Percentiles rank a stretch among this genome's conserved stretches.
These are phyloP conservation scores for Athelia psychrophila DNA, from an alignment of 1,284 basidiomycete species.

Conservation along the genomic window DNA sequence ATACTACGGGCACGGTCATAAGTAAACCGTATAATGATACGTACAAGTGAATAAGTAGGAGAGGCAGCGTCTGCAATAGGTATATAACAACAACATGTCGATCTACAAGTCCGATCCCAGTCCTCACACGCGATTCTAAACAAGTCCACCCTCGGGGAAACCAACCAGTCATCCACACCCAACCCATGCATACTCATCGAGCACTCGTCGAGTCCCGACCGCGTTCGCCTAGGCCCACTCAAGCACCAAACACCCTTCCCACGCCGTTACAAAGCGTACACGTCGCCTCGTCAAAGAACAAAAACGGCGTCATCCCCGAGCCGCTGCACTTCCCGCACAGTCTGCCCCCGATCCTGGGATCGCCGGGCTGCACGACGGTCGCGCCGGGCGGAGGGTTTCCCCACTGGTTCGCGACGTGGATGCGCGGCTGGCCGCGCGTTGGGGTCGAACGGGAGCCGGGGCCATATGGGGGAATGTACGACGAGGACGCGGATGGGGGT, in stretches of 20 bases:
- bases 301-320: constrained; percentile 30
- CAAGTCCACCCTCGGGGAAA: too few relatives aligned
- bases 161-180: too few relatives aligned
- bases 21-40: too few relatives aligned
- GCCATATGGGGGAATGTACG: background rate
- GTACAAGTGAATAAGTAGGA: too few relatives aligned
- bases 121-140: too few relatives aligned
- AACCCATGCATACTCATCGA: too few relatives aligned
- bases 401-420: background rate
- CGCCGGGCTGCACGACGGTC: constrained; percentile 36
- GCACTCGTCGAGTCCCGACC: too few relatives aligned
- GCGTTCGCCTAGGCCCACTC: too few relatives aligned
- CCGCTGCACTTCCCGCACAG: constrained; percentile 43
- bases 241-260: constrained; percentile 34
- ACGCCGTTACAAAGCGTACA: constrained; percentile 38
- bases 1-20: too few relatives aligned
- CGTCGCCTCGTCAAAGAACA: constrained; percentile 36
- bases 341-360: constrained; percentile 40
- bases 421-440: background rate
- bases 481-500: background rate
- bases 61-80: too few relatives aligned
- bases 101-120: too few relatives aligned
- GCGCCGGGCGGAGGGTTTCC: constrained; percentile 23
- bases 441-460: background rate
- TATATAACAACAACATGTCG: too few relatives aligned